Conservation (phyloP, 1,284 basidiomycete genomes). For the Trichosporon faecale region DNA sequence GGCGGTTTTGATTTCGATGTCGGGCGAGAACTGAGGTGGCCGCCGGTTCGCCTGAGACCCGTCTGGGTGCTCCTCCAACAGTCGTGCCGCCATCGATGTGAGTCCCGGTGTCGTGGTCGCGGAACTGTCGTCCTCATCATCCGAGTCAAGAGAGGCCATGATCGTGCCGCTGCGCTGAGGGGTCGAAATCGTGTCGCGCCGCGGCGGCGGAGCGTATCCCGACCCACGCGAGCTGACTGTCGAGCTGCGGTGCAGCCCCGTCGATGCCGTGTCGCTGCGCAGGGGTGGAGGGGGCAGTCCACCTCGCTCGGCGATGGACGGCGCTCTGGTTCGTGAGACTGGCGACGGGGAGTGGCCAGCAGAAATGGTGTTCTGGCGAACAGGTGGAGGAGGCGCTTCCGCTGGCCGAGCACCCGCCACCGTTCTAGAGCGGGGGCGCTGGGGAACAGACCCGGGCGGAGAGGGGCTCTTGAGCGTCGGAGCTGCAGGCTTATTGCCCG, state of each 20-base stretch:
- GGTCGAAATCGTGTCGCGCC: conserved; percentile 2
- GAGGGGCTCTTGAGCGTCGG: conserved; percentile 13
- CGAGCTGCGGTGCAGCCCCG: not conserved
- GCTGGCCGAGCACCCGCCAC: conserved; percentile 19
- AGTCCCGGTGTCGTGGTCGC: conserved; percentile 19
- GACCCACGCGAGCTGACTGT: not conserved
- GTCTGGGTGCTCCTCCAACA: conserved; percentile 71
- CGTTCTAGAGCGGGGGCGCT: conserved; percentile 24
- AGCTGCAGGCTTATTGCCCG: conserved; percentile 30
- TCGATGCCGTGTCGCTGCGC: conserved; percentile 21
- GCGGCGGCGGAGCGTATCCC: conserved; percentile 12
- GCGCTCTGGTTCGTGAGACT: not conserved
- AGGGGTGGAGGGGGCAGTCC: conserved; percentile 24
- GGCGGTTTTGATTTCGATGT: conserved; percentile 39
- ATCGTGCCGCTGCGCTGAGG: not conserved
- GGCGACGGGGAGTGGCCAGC: conserved; percentile 1
- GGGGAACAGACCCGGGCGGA: conserved; percentile 11
- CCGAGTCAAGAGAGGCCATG: conserved; percentile 33
- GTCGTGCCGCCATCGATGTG: conserved; percentile 33
- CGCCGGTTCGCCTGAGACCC: conserved; percentile 74
- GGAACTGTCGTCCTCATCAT: conserved; percentile 35
- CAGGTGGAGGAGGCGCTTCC: conserved; percentile 19
- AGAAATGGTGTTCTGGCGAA: conserved; percentile 10
- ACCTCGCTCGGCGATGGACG: conserved; percentile 5
- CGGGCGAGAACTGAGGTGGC: conserved; percentile 59